A percentile compares a stretch with the other conserved stretches of the same genome.
phyloP scores from a whole-genome alignment of 306 rosid genomes.

The Comarum palustre region DNA sequence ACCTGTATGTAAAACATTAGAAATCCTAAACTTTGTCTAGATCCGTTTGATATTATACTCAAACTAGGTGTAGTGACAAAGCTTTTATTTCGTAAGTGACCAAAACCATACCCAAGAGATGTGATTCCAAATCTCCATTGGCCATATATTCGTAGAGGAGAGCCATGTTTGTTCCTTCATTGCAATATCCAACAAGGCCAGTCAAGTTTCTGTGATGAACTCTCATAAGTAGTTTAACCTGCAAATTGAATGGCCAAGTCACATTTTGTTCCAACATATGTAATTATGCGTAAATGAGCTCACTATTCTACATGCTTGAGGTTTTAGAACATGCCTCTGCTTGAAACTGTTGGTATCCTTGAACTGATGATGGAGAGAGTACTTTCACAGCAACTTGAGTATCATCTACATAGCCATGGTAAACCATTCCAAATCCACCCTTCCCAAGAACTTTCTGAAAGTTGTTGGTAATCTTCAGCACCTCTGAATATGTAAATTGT shows the following conservation, averaged over 20 bases:
- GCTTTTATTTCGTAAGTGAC: not conserved
- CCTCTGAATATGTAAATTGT: slow-evolving; percentile 42
- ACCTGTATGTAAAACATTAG: not conserved
- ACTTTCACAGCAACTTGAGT: slow-evolving; percentile 64
- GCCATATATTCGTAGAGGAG: slow-evolving; percentile 7
- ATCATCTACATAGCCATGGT: slow-evolving; percentile 36
- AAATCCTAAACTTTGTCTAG: not conserved
- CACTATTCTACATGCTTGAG: not conserved
- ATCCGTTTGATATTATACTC: not conserved
- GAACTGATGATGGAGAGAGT: slow-evolving; percentile 39
- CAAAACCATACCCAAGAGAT: slow-evolving; percentile 31
- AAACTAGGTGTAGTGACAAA: not conserved
- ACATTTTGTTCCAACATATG: not conserved
- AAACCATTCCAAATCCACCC: slow-evolving; percentile 61
- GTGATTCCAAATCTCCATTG: slow-evolving; percentile 17
- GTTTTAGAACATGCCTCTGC: slow-evolving; percentile 37
- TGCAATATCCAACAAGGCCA: slow-evolving; percentile 25
- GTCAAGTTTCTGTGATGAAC: slow-evolving; percentile 54
- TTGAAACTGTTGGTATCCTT: slow-evolving; percentile 49
- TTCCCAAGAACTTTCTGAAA: slow-evolving; percentile 42
- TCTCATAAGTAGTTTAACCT: slow-evolving; percentile 43
- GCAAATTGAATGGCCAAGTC: not conserved
- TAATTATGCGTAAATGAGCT: not conserved
- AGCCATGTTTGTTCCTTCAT: slow-evolving; percentile 3
- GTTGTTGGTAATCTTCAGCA: slow-evolving; percentile 38